These are phyloP conservation scores for Lactifluus volemus DNA, from an alignment of 768 basidiomycete genomes.

Conservation along the genomic window DNA sequence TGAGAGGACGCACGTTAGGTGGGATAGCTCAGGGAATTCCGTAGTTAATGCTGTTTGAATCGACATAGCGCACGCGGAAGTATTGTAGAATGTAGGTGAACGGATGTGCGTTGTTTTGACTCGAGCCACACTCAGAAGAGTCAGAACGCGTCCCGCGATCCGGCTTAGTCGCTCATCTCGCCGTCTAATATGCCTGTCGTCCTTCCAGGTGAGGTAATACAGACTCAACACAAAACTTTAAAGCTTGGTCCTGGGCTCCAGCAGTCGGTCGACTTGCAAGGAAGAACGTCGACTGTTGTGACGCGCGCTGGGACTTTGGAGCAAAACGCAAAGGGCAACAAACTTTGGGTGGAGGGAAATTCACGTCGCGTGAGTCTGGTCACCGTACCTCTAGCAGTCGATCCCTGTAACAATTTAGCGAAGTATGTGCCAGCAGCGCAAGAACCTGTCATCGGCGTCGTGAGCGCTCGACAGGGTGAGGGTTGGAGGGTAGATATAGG, in stretches of 20 bases:
- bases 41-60: conserved; percentile 26
- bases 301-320: conserved; percentile 65
- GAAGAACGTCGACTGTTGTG: conserved; percentile 34
- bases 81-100: not conserved
- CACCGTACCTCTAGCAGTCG: not conserved
- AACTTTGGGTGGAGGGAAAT: conserved; percentile 87
- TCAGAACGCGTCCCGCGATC: not conserved
- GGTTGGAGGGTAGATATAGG: conserved; percentile 94
- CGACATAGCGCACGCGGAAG: conserved; percentile 5
- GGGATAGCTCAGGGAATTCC: conserved; percentile 67
- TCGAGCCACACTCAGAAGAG: not conserved
- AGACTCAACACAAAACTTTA: conserved; percentile 67
- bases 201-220: conserved; percentile 75
- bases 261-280: conserved; percentile 34
- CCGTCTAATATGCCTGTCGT: conserved; percentile 43
- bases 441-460: conserved; percentile 81
- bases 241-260: conserved; percentile 81
- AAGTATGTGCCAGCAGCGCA: conserved; percentile 89
- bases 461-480: conserved; percentile 76
- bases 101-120: too few relatives aligned
- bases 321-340: conserved; percentile 62
- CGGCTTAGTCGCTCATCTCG: conserved; percentile 4
- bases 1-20: conserved; percentile 47
- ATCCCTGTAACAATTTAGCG: not conserved
- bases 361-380: conserved; percentile 65